Evolutionary conservation across 345 rosid genomes (phyloP).

Genomic region (Turnera subulata): DNA sequence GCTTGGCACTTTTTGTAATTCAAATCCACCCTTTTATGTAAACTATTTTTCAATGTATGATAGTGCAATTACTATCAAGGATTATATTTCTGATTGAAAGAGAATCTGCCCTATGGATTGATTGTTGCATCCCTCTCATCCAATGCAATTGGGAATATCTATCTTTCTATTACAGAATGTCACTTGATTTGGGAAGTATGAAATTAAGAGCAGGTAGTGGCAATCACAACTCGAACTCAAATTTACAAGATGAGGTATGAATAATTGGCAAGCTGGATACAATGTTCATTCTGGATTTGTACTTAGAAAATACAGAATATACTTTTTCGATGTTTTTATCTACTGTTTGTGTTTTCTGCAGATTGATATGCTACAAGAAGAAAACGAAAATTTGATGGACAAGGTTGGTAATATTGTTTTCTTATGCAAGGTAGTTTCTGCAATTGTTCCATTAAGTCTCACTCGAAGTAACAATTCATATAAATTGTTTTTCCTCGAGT

Average conservation of each 20-base stretch:
- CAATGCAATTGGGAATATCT: neutral
- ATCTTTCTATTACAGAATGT: constrained; percentile 34
- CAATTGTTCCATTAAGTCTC: neutral
- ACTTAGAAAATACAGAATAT: neutral
- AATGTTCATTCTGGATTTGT: neutral
- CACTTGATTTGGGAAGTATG: constrained; percentile 52
- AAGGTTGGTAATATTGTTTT: constrained; percentile 14
- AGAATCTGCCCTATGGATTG: too few species aligned
- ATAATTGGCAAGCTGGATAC: constrained; percentile 7
- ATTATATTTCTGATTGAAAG: too few species aligned
- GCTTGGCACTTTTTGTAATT: too few species aligned
- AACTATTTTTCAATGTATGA: too few species aligned
- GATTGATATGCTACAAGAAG: constrained; percentile 55
- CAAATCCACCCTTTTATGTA: too few species aligned
- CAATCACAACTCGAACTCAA: constrained; percentile 53
- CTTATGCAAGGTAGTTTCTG: neutral
- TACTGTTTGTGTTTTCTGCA: constrained; percentile 36
- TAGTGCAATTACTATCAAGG: too few species aligned
- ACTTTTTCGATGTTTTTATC: neutral
- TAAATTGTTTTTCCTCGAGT: neutral
- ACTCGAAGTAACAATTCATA: neutral
- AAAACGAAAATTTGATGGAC: constrained; percentile 18
- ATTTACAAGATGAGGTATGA: constrained; percentile 81
- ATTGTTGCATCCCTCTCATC: constrained; percentile 1
- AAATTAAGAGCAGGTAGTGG: constrained; percentile 48